Conservation (phyloP, 306 rosid species). For the Inga leiocalycina region DNA sequence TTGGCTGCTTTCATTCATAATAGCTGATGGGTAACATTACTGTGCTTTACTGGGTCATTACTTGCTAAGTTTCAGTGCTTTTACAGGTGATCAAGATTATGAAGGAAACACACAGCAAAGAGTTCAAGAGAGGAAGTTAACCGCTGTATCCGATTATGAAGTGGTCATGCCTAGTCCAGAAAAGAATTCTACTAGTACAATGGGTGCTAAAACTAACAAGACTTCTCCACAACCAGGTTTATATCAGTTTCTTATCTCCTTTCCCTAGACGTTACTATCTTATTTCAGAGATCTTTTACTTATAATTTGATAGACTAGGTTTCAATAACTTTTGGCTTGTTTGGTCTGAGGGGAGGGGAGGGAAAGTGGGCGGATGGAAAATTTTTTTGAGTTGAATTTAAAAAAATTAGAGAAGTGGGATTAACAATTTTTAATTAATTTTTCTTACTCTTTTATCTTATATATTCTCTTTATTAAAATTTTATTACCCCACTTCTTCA, state of each 20-base stretch:
- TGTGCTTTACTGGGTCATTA: neutral
- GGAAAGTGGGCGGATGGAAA: no score
- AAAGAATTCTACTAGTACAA: conserved; percentile 43
- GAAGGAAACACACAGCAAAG: conserved; percentile 38
- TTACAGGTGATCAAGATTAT: conserved; percentile 43
- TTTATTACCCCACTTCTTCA: no score
- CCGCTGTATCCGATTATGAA: conserved; percentile 46
- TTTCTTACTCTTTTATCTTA: no score
- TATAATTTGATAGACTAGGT: neutral
- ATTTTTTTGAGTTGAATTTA: no score
- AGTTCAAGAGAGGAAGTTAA: conserved; percentile 49
- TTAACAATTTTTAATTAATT: no score
- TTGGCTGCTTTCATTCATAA: neutral
- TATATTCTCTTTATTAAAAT: no score
- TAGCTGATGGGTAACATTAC: neutral
- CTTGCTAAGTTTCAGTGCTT: conserved; percentile 12
- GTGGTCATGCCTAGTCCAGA: conserved; percentile 35
- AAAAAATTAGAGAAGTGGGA: no score
- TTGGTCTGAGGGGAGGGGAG: no score
- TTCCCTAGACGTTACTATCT: neutral
- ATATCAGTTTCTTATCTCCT: conserved; percentile 15
- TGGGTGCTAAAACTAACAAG: conserved; percentile 42
- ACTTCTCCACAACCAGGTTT: conserved; percentile 58
- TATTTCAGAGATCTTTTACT: conserved; percentile 5
- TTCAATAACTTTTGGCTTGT: neutral